These are phyloP conservation scores for Corrigiola litoralis DNA, from an alignment of 179 eudicot species.

Conservation along the genomic window DNA sequence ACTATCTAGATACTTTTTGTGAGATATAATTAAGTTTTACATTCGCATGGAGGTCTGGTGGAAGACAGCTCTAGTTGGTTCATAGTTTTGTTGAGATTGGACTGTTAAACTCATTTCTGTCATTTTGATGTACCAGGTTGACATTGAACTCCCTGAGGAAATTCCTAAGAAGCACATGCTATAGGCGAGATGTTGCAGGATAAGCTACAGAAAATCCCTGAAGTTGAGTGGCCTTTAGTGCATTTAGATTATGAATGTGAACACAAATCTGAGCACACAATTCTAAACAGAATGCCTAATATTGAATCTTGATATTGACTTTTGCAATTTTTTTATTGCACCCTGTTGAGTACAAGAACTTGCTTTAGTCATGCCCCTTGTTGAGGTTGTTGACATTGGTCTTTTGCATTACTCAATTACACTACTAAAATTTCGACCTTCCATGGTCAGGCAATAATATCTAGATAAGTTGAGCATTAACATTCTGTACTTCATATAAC, in stretches of 20 bases:
- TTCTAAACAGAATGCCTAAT: slow-evolving; percentile 64
- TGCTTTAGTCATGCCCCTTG: too few relatives aligned
- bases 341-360: too few relatives aligned
- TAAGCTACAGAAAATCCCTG: slow-evolving; percentile 69
- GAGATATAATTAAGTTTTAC: neutral
- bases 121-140: slow-evolving; percentile 44
- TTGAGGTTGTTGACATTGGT: too few relatives aligned
- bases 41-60: neutral
- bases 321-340: too few relatives aligned
- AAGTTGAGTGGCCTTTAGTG: slow-evolving; percentile 92
- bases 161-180: slow-evolving; percentile 75
- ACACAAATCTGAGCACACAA: slow-evolving; percentile 89
- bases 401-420: too few relatives aligned
- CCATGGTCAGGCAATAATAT: too few relatives aligned
- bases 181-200: slow-evolving; percentile 80
- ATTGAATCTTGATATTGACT: slow-evolving; percentile 42
- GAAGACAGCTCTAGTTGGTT: neutral
- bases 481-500: too few relatives aligned
- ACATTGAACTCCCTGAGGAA: slow-evolving; percentile 86
- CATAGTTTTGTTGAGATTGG: neutral
- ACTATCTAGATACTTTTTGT: neutral
- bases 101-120: neutral
- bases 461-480: too few relatives aligned
- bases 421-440: too few relatives aligned
- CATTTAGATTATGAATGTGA: slow-evolving; percentile 90